These are phyloP conservation scores for Neckera pumila DNA, from an alignment of 225 moss, liverwort and hornwort species.

Conservation along the genomic window DNA sequence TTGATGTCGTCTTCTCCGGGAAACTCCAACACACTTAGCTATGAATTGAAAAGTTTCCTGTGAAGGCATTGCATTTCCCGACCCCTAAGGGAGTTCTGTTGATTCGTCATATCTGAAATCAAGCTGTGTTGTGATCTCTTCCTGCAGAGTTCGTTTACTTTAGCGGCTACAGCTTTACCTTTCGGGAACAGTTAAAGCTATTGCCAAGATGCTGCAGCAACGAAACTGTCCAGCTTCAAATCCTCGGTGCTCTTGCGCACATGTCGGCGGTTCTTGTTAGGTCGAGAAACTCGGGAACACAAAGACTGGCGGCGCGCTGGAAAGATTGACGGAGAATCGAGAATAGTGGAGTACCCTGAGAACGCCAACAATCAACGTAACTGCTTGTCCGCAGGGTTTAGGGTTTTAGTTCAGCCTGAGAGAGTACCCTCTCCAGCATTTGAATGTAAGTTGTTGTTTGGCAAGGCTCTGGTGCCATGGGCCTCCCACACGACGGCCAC, in stretches of 20 bases:
- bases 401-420: not conserved
- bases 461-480: not conserved
- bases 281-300: not conserved
- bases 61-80: not conserved
- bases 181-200: not conserved
- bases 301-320: not conserved
- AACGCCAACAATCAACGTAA: not conserved
- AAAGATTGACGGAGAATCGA: not conserved
- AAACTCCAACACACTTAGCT: not conserved
- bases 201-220: not conserved
- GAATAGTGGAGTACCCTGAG: not conserved
- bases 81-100: not conserved
- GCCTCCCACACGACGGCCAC: not conserved
- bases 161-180: not conserved
- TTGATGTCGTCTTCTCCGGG: not conserved
- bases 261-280: not conserved
- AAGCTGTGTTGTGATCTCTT: not conserved
- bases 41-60: not conserved
- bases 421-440: not conserved
- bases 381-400: not conserved
- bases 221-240: not conserved
- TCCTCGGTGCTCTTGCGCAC: not conserved
- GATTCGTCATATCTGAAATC: not conserved
- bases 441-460: not conserved
- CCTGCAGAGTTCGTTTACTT: not conserved